Conservation (phyloP, 2,329 filamentous ascomycete species). For the Colletotrichum truncatum region DNA sequence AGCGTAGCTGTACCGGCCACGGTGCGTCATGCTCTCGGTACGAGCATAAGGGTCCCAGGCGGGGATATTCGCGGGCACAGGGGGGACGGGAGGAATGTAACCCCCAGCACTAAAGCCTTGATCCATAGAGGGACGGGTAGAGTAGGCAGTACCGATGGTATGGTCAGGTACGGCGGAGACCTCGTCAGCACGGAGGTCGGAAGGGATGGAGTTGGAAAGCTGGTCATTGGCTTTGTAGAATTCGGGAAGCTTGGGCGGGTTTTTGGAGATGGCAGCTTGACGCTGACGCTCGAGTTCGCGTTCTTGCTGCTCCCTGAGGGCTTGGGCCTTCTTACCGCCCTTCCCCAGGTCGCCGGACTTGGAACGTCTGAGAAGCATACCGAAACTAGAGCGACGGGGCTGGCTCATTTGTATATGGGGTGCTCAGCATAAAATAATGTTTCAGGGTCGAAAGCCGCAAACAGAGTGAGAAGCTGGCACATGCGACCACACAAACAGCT, state of each 20-base stretch:
- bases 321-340: constrained; percentile 67
- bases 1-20: constrained; percentile 95
- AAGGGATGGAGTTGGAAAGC: constrained; percentile 54
- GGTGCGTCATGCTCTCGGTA: constrained; percentile 95
- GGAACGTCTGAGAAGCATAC: constrained; percentile 71
- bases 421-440: constrained; percentile 25
- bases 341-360: constrained; percentile 74
- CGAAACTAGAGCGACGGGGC: constrained; percentile 56
- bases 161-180: constrained; percentile 66
- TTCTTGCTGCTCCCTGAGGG: constrained; percentile 52
- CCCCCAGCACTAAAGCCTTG: constrained; percentile 51
- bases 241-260: constrained; percentile 61
- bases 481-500: constrained; percentile 12
- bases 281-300: constrained; percentile 59
- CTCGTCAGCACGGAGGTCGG: constrained; percentile 71
- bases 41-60: constrained; percentile 81
- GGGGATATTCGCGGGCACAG: constrained; percentile 65
- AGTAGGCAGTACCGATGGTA: constrained; percentile 42
- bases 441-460: constrained; percentile 27
- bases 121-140: constrained; percentile 63
- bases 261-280: constrained; percentile 54
- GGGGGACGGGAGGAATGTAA: constrained; percentile 59
- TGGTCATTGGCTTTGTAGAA: constrained; percentile 59
- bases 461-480: background rate
- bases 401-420: constrained; percentile 42